Base-by-base conservation (phyloP, 306 rosid genomes). In the Aeschynomene evenia region DNA sequence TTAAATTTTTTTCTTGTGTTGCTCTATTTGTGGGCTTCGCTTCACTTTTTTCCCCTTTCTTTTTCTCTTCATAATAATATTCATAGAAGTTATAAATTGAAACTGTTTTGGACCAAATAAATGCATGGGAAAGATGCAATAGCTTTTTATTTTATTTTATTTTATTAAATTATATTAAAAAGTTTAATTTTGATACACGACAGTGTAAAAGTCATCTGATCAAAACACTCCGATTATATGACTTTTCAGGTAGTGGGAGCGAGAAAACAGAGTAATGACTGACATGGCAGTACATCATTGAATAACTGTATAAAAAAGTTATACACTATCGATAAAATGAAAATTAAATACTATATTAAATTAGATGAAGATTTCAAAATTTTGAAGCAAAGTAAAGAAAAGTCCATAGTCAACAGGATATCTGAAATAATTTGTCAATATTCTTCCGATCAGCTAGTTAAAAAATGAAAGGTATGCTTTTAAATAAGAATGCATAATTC, bases 321-420 rank as follows among this genome's bases (percentile, higher is more conserved):
- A n/a, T n/a, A n/a, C n/a, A n/a, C n/a, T n/a, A n/a, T n/a, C n/a
- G n/a, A n/a, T n/a, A n/a, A n/a, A n/a, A n/a, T n/a, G n/a, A n/a
- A n/a, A n/a, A n/a, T n/a, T n/a, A n/a, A n/a, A n/a, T 8, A 29
- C 61, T 51, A 58, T 6, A 37, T 37, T 37, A 37, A 6, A 43
- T n/a, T 43, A 42, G 61, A 53, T 54, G 74, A 71, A 52, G 59
- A 45, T 70, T 70, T 68, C 70, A 72, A 63, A 49, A 29, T 46
- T 73, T 57, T 64, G 10, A 39, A 19, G 72, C 59, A 71, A 16
- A 70, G 55, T 19, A 34, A 36, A 37, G 71, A 73, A 75, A 72
- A 77, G 85, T 88, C 84, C 36, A 18, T 3, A 39, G 86, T 82
- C 89, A 82, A 82, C 79, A 77, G 65, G 74, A 77, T 69, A 75